A percentile compares a stretch with the other conserved stretches of the same genome.
Conservation (phyloP, 208 protist genomes). For the Crithidia thermophila region DNA sequence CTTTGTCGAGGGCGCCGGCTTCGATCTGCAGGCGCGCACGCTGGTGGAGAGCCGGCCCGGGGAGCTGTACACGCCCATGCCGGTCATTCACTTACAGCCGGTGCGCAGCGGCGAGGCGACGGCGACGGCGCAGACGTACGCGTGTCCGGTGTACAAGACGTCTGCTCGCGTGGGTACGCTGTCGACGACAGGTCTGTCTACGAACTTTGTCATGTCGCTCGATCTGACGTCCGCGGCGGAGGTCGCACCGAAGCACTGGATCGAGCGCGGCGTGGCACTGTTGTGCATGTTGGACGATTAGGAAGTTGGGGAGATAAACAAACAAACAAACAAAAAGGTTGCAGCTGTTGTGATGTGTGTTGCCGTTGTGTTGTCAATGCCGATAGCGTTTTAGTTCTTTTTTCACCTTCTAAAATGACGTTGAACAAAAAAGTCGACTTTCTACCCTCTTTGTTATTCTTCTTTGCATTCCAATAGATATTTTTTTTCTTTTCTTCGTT, state of each 20-base stretch:
- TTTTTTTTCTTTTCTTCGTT: constrained; percentile 3
- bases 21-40: constrained; percentile 36
- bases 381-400: no score
- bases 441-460: background rate
- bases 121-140: constrained; percentile 56
- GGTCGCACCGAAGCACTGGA: constrained; percentile 86
- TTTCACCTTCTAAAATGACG: no score
- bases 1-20: constrained; percentile 91
- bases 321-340: no score
- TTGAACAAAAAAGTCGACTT: background rate
- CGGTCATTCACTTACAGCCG: constrained; percentile 92
- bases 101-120: constrained; percentile 45
- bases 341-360: no score
- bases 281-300: constrained; percentile 94
- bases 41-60: constrained; percentile 86
- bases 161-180: constrained; percentile 88
- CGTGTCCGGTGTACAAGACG: constrained; percentile 94
- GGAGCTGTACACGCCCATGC: constrained; percentile 86
- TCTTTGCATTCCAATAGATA: constrained; percentile 1
- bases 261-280: constrained; percentile 91
- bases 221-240: constrained; percentile 59
- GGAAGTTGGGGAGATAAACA: no score
- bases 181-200: constrained; percentile 91
- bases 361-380: no score
- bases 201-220: constrained; percentile 92